phyloP scores from a whole-genome alignment of 345 rosid genomes.

The Pugionium dolabratum region DNA sequence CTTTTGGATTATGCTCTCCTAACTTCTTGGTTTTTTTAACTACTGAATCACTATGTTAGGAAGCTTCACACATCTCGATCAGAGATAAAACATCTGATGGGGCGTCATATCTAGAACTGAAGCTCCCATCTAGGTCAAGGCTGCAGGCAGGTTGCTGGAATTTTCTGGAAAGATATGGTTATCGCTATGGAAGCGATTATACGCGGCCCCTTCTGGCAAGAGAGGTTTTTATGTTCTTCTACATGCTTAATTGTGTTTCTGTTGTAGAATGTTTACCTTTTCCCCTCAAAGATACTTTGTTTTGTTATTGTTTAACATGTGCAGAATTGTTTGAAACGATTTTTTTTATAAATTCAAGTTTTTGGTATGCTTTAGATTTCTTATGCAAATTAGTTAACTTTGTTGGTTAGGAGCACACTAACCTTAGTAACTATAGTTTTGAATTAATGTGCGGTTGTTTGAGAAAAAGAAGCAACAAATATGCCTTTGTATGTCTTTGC shows the following conservation, averaged over 20 bases:
- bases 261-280: constrained; percentile 1
- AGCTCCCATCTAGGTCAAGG: constrained; percentile 58
- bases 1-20: constrained; percentile 19
- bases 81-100: constrained; percentile 62
- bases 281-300: constrained; percentile 16
- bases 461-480: constrained; percentile 13
- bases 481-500: constrained; percentile 6
- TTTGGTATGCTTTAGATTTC: constrained; percentile 1
- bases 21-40: constrained; percentile 24
- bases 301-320: constrained; percentile 5
- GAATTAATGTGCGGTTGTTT: constrained; percentile 13
- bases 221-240: constrained; percentile 64
- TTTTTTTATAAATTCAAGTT: not conserved
- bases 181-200: constrained; percentile 62
- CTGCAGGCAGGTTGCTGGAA: constrained; percentile 58
- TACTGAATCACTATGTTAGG: constrained; percentile 45
- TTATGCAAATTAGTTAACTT: constrained; percentile 10
- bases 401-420: constrained; percentile 19
- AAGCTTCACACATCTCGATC: constrained; percentile 63
- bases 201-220: constrained; percentile 73
- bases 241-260: constrained; percentile 22
- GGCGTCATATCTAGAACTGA: constrained; percentile 63
- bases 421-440: constrained; percentile 17
- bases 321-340: not conserved
- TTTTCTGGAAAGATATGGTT: constrained; percentile 88